Base-by-base conservation (phyloP, 306 rosid species). In the Citrullus amarus region DNA sequence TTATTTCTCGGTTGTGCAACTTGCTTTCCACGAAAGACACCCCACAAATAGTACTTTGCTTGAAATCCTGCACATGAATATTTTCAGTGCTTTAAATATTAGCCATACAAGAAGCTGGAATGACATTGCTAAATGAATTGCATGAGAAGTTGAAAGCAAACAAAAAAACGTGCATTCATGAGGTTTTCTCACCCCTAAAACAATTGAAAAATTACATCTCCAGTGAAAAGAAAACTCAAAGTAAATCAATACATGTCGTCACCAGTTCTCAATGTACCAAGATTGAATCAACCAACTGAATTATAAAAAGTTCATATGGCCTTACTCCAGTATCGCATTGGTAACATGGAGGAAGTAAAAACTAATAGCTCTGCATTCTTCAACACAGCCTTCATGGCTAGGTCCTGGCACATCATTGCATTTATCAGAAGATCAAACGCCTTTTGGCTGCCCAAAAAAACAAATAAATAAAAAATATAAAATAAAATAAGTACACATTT, bases 41-140 rank as follows among this genome's bases (percentile, higher is more conserved):
- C 98, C 96, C 96, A 94, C 78, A 94, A 83, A 78, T 90, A 94
- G 48, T 85, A 79, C 82, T 88, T 94, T 1, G 79, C 16, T 58
- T 82, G 89, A 85, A 90, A 86, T 82, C 85, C 98, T 92, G 92
- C 82, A 88, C 80, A 79, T 58, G 80, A 28, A 81, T 30, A 56
- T 55, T 66, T 39, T 63, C 44, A 39, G 67, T 66, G 28, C 36
- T 16, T 44, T 66, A 22, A 63, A 41, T 58, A 41, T 32, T 25
- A 66, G 56, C 61, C 28, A 36, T 22, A 80, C 78, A 79, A 59
- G 54, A 82, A 16, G n/a, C 58, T 66, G 68, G 71, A 68, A 36
- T 55, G 66, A 38, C 38, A 79, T 78, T 55, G 41, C 53, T 30
- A 2, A 16, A 17, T 62, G 28, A 18, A 22, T 76, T 76, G 17